These are phyloP conservation scores for Fusarium torreyae DNA, from an alignment of 2,329 filamentous ascomycete genomes.

Conservation along the genomic window DNA sequence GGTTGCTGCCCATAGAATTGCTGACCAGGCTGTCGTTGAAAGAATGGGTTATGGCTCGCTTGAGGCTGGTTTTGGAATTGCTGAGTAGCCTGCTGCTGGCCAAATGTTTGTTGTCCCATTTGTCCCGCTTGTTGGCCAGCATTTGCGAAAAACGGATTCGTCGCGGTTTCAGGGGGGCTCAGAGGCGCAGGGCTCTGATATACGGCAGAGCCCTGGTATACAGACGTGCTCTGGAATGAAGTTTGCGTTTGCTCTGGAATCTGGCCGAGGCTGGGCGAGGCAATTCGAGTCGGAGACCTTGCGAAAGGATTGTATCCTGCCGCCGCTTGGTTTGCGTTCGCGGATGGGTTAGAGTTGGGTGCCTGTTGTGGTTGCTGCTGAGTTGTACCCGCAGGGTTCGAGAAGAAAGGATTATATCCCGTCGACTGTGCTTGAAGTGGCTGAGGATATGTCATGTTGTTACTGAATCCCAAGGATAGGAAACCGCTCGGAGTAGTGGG, in stretches of 20 bases:
- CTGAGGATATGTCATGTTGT: constrained; percentile 61
- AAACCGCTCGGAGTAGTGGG: constrained; percentile 60
- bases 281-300: constrained; percentile 65
- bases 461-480: constrained; percentile 58
- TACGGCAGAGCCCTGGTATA: constrained; percentile 52
- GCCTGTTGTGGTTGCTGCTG: constrained; percentile 56
- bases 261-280: constrained; percentile 65
- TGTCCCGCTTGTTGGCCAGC: constrained; percentile 49
- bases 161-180: constrained; percentile 47
- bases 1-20: constrained; percentile 47
- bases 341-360: constrained; percentile 50
- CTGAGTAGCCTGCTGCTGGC: constrained; percentile 43
- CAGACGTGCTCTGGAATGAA: constrained; percentile 56
- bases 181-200: constrained; percentile 53
- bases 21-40: constrained; percentile 47
- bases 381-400: constrained; percentile 54
- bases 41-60: constrained; percentile 47
- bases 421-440: constrained; percentile 58
- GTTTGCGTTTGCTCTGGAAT: constrained; percentile 68
- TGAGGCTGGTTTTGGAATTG: constrained; percentile 38
- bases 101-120: constrained; percentile 48
- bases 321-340: constrained; percentile 58
- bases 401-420: constrained; percentile 69
- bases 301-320: constrained; percentile 64
- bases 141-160: constrained; percentile 58